These are phyloP conservation scores for Russula dissimulans DNA, from an alignment of 768 basidiomycete genomes.

Conservation along the genomic window DNA sequence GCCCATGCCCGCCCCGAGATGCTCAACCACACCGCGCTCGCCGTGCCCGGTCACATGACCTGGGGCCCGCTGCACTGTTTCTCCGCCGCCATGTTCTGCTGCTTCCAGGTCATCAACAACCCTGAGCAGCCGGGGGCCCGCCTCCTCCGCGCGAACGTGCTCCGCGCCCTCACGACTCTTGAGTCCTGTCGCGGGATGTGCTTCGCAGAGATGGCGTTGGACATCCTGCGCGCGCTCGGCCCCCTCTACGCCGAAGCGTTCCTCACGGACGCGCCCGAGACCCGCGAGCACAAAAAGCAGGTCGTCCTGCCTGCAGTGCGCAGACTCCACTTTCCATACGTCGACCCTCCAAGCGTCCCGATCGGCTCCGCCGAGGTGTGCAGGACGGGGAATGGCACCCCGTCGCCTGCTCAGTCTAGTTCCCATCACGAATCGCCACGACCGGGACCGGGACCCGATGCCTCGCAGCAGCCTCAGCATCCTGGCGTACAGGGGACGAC, in stretches of 20 bases:
- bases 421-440: background rate
- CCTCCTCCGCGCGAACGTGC: slow-evolving; percentile 59
- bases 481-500: background rate
- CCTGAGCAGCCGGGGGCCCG: slow-evolving; percentile 66
- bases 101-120: slow-evolving; percentile 68
- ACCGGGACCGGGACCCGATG: background rate
- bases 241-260: slow-evolving; percentile 54
- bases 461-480: background rate
- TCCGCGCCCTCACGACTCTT: slow-evolving; percentile 51
- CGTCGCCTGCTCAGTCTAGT: slow-evolving; percentile 5
- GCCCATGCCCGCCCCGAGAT: slow-evolving; percentile 64
- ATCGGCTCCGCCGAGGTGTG: background rate
- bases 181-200: slow-evolving; percentile 48
- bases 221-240: slow-evolving; percentile 52
- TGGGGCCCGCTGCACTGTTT: slow-evolving; percentile 74
- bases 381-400: background rate
- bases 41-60: slow-evolving; percentile 69
- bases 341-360: slow-evolving; percentile 51
- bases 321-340: slow-evolving; percentile 66
- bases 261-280: slow-evolving; percentile 39
- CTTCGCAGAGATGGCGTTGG: slow-evolving; percentile 57
- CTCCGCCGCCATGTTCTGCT: slow-evolving; percentile 77
- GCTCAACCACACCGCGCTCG: slow-evolving; percentile 49
- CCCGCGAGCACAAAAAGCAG: slow-evolving; percentile 38
- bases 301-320: slow-evolving; percentile 52